These are phyloP conservation scores for Botryotinia narcissicola DNA, from an alignment of 2,329 filamentous ascomycete species.

Conservation along the genomic window DNA sequence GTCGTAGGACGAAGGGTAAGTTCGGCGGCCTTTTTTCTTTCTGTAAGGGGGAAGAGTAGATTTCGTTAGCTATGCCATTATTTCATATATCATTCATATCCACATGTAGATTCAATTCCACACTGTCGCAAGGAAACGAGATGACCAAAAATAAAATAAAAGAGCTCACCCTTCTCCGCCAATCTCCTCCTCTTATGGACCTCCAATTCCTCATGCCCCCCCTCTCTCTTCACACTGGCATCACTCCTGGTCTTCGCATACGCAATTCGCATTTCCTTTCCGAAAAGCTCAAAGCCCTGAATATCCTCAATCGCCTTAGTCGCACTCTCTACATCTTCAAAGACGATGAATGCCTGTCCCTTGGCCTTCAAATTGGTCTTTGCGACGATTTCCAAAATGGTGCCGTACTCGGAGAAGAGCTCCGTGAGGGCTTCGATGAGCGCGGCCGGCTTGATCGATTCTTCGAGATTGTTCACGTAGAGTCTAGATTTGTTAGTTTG, in stretches of 20 bases:
- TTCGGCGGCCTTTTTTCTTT: conserved; percentile 78
- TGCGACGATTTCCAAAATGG: conserved; percentile 77
- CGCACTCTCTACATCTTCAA: conserved; percentile 77
- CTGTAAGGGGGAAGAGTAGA: conserved; percentile 38
- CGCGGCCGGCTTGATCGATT: conserved; percentile 78
- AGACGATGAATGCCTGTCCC: conserved; percentile 94
- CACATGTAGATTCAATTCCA: not conserved
- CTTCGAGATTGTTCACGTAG: conserved; percentile 82
- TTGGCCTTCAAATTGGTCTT: conserved; percentile 90
- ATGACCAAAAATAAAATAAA: not conserved
- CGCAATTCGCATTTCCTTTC: conserved; percentile 82
- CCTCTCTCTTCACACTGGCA: conserved; percentile 73
- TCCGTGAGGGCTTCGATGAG: conserved; percentile 70
- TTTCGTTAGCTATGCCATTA: not conserved
- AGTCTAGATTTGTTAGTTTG: conserved; percentile 47
- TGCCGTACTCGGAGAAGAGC: conserved; percentile 87
- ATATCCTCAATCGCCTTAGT: conserved; percentile 80
- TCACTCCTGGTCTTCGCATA: conserved; percentile 83
- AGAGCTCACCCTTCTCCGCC: conserved; percentile 77
- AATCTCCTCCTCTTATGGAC: conserved; percentile 78
- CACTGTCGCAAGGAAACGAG: not conserved
- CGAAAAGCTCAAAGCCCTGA: conserved; percentile 89
- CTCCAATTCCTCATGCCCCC: conserved; percentile 80
- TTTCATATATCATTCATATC: not conserved
- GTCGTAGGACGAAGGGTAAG: conserved; percentile 60